These are phyloP conservation scores for Leccinum subspadiceum DNA, from an alignment of 1,284 basidiomycete genomes.

Conservation along the genomic window DNA sequence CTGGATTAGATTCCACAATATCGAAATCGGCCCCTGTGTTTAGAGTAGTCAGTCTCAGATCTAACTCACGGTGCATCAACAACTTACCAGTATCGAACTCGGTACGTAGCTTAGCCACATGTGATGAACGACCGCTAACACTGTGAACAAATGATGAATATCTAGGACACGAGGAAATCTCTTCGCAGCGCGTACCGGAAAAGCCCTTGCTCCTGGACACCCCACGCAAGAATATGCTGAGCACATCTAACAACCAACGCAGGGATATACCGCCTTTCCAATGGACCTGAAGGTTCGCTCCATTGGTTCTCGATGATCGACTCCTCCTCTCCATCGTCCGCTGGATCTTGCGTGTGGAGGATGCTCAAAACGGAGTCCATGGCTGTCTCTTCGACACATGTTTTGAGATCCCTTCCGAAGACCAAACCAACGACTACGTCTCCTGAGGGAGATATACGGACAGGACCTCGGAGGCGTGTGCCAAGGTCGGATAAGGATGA, in stretches of 20 bases:
- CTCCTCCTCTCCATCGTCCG: slow-evolving; percentile 21
- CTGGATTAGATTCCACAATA: slow-evolving; percentile 69
- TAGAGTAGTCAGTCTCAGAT: slow-evolving; percentile 9
- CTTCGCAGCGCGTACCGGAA: slow-evolving; percentile 57
- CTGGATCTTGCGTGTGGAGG: slow-evolving; percentile 20
- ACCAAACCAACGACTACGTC: slow-evolving; percentile 50
- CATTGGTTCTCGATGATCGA: slow-evolving; percentile 14
- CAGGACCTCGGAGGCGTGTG: slow-evolving; percentile 50
- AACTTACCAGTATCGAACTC: slow-evolving; percentile 81
- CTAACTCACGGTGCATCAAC: neutral
- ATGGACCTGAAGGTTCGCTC: slow-evolving; percentile 29
- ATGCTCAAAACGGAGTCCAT: slow-evolving; percentile 30
- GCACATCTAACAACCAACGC: slow-evolving; percentile 76
- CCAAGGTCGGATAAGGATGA: slow-evolving; percentile 61
- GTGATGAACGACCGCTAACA: slow-evolving; percentile 71
- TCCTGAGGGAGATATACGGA: slow-evolving; percentile 37
- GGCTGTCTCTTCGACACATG: slow-evolving; percentile 64
- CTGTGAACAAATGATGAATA: slow-evolving; percentile 37
- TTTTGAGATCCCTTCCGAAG: slow-evolving; percentile 59
- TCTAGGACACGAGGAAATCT: neutral
- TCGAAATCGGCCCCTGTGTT: slow-evolving; percentile 78
- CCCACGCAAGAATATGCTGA: slow-evolving; percentile 78
- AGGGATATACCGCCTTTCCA: slow-evolving; percentile 63
- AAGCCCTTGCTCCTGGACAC: slow-evolving; percentile 79
- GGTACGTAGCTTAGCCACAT: slow-evolving; percentile 68